Evolutionary conservation across 768 basidiomycete species (phyloP), one percentile per base, ranked within the genome.

Genomic region (Boletus patriciae): DNA sequence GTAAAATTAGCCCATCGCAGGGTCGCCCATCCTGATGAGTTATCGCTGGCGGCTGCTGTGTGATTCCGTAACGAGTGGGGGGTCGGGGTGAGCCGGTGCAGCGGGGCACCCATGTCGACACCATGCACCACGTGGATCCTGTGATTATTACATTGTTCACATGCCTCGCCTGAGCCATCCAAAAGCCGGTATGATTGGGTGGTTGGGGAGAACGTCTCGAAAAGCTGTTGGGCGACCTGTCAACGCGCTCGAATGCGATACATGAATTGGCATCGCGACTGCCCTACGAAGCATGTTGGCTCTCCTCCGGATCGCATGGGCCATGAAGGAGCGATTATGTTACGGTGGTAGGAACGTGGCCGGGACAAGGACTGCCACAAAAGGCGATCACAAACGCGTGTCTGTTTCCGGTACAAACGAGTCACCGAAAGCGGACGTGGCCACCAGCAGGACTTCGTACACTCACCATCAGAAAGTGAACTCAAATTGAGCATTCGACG

Each of bases 351-450:
- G 25, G 25, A 21, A n/a, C 34, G 34, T 38, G 16, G 18, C 16
- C 16, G 2, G 21, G 34, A 50, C 57, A 52, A 66, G 45, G 31
- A 9, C 6, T 25, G 2, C 65, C 62, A 29, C 27, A 66, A 47
- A 19, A 2, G 48, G 66, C 1, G 48, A 3, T 0, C 1, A 45
- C 27, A 69, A 69, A 55, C 50, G 42, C 55, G 2, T 1, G 1
- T 6, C 67, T 48, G 0, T 36, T 49, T 58, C 27, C 4, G 56
- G 57, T 10, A 69, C 57, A 69, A 69, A 34, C 57, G 29, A 52
- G 16, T 3, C 33, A 18, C 58, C 63, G 19, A 68, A 70, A 45
- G 13, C 10, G 25, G 53, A 8, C 2, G 21, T 18, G 27, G 55
- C 6, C n/a, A n/a, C 46, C n/a, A 40, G 43, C 47, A 47, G 52